Evolutionary conservation across 805 yeast species (phyloP).

Genomic region (Candida qinlingensis): DNA sequence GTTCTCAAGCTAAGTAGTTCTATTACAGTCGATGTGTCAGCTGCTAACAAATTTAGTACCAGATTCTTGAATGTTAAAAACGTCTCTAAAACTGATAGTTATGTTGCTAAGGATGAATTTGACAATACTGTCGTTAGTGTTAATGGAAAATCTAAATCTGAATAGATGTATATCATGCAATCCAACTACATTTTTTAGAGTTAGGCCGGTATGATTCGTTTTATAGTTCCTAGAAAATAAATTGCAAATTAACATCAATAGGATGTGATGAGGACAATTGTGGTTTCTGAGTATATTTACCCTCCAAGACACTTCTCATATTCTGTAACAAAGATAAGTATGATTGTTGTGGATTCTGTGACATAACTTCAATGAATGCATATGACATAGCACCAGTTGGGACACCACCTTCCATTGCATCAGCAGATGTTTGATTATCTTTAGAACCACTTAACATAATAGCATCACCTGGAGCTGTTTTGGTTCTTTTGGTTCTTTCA

Average conservation of each 20-base stretch:
- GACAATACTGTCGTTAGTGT: slow-evolving; percentile 9
- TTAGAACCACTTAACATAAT: slow-evolving; percentile 76
- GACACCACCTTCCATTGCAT: slow-evolving; percentile 63
- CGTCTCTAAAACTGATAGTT: not conserved
- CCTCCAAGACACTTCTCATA: slow-evolving; percentile 56
- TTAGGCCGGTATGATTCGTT: too few species aligned
- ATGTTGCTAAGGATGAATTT: slow-evolving; percentile 8
- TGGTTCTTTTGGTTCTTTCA: slow-evolving; percentile 45
- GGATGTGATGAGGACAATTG: slow-evolving; percentile 80
- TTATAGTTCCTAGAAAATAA: slow-evolving; percentile 24
- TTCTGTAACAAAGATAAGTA: slow-evolving; percentile 65
- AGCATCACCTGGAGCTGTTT: slow-evolving; percentile 73
- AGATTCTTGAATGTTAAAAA: slow-evolving; percentile 10
- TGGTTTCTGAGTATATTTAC: slow-evolving; percentile 75
- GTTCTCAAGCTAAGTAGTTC: slow-evolving; percentile 7
- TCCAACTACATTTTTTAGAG: too few species aligned
- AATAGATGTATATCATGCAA: too few species aligned
- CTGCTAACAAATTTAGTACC: slow-evolving; percentile 12
- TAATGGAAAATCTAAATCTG: not conserved
- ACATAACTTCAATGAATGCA: slow-evolving; percentile 64
- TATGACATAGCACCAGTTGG: slow-evolving; percentile 85
- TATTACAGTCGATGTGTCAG: slow-evolving; percentile 7
- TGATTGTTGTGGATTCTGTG: slow-evolving; percentile 56
- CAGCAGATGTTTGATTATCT: slow-evolving; percentile 81
- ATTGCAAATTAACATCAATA: slow-evolving; percentile 55